Evolutionary conservation across 176 grass and related monocot genomes (phyloP).

Genomic region (bread wheat (Triticum aestivum)): DNA sequence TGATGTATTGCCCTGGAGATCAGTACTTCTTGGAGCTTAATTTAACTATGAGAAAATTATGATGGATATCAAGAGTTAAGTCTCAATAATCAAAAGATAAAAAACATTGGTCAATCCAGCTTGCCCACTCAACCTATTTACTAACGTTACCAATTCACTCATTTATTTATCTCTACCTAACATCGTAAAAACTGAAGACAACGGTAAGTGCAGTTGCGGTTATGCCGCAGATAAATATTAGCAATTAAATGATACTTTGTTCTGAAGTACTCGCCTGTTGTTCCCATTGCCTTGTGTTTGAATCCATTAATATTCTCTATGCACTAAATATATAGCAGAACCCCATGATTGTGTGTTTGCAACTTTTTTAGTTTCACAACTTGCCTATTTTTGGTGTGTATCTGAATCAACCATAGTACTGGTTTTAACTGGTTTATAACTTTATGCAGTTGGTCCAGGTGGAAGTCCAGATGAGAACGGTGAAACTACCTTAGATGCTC

Average conservation of each 20-base stretch:
- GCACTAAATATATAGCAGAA: background rate
- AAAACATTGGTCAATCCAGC: background rate
- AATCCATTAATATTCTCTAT: background rate
- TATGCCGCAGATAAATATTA: background rate
- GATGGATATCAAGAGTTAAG: background rate
- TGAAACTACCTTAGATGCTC: conserved; percentile 97
- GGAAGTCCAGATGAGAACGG: conserved; percentile 92
- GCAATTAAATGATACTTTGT: background rate
- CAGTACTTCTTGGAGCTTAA: background rate
- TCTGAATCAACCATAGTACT: background rate
- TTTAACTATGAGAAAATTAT: background rate
- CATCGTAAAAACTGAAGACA: background rate
- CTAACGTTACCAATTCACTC: background rate
- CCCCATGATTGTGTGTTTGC: background rate
- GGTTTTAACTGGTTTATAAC: background rate
- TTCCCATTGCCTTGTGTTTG: background rate
- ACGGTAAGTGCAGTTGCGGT: background rate
- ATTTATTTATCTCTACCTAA: background rate
- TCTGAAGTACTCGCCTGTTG: background rate
- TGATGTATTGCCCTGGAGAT: background rate
- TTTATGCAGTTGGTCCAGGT: conserved; percentile 72
- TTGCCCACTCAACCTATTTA: background rate
- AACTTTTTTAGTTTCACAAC: background rate
- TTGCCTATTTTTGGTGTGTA: background rate
- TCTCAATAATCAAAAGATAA: background rate